Evolutionary conservation across 352 stramenopile species (phyloP).

Genomic region (Phytopythium montanum): DNA sequence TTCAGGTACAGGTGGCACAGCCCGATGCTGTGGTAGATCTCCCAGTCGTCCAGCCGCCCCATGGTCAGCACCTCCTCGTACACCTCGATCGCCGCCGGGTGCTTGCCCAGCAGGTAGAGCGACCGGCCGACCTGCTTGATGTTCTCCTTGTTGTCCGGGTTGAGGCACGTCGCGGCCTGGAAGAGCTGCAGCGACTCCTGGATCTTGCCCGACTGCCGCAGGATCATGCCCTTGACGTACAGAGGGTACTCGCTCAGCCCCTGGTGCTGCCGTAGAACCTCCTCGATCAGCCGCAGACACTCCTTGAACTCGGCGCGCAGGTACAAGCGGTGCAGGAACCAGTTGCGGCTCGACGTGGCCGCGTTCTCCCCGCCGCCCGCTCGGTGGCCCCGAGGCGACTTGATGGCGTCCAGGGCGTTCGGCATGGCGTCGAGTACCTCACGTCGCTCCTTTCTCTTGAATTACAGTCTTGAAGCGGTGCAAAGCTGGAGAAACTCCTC

Average conservation of each 20-base stretch:
- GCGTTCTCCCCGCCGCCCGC: constrained; percentile 6
- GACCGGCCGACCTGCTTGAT: constrained; percentile 88
- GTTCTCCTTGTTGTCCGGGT: constrained; percentile 90
- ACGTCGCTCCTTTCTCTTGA: neutral
- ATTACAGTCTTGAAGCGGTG: neutral
- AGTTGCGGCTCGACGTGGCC: constrained; percentile 57
- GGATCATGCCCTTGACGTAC: constrained; percentile 91
- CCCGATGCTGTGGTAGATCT: constrained; percentile 92
- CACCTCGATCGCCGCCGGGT: constrained; percentile 89
- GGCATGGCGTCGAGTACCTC: constrained; percentile 10
- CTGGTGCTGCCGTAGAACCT: constrained; percentile 76
- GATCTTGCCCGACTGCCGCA: constrained; percentile 85
- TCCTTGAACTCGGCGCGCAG: constrained; percentile 85
- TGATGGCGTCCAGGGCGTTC: constrained; percentile 43
- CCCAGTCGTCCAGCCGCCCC: constrained; percentile 85
- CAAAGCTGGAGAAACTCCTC: neutral
- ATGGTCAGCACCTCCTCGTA: constrained; percentile 89
- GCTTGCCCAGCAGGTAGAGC: constrained; percentile 85
- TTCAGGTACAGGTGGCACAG: constrained; percentile 92
- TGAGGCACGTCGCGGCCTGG: constrained; percentile 90
- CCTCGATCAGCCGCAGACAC: constrained; percentile 88
- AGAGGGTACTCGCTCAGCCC: constrained; percentile 91
- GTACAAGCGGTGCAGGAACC: constrained; percentile 84
- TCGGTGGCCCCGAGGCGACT: constrained; percentile 47
- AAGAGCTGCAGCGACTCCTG: constrained; percentile 91